Evolutionary conservation across 2,329 filamentous ascomycete genomes (phyloP).

Genomic region (Chaetomiaceae sp.): DNA sequence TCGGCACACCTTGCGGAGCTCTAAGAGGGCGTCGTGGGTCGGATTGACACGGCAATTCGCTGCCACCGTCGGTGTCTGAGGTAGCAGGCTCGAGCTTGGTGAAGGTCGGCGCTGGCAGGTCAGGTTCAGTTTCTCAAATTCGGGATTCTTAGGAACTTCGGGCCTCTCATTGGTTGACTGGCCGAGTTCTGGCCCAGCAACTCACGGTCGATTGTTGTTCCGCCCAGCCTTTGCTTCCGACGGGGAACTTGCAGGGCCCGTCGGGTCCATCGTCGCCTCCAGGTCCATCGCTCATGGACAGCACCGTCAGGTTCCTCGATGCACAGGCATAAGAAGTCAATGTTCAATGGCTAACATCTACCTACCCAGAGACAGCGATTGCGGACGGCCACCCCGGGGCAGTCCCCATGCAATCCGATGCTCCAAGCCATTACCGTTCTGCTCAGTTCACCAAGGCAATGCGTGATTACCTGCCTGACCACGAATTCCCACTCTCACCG

Average conservation of each 20-base stretch:
- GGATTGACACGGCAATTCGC: conserved; percentile 34
- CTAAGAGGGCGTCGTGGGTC: conserved; percentile 28
- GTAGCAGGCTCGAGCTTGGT: conserved; percentile 24
- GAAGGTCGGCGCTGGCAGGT: conserved; percentile 22
- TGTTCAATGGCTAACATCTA: no score
- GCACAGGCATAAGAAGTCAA: no score
- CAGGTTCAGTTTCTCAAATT: conserved; percentile 28
- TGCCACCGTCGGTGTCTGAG: conserved; percentile 31
- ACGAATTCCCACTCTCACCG: no score
- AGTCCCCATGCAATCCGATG: no score
- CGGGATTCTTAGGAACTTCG: conserved; percentile 27
- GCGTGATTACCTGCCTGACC: no score
- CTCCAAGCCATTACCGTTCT: no score
- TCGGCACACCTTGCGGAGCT: conserved; percentile 45
- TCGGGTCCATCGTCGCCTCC: not conserved
- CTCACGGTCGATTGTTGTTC: conserved; percentile 22
- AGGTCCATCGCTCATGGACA: not conserved
- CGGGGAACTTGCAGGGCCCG: no score
- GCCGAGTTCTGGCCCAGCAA: conserved; percentile 11
- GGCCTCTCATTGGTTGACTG: conserved; percentile 21
- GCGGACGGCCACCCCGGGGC: no score
- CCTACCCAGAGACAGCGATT: no score
- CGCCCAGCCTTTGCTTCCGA: conserved; percentile 4
- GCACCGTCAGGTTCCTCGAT: no score
- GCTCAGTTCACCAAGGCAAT: no score